phyloP scores from a whole-genome alignment of 169 alveolate genomes.

The Eimeria necatrix region DNA sequence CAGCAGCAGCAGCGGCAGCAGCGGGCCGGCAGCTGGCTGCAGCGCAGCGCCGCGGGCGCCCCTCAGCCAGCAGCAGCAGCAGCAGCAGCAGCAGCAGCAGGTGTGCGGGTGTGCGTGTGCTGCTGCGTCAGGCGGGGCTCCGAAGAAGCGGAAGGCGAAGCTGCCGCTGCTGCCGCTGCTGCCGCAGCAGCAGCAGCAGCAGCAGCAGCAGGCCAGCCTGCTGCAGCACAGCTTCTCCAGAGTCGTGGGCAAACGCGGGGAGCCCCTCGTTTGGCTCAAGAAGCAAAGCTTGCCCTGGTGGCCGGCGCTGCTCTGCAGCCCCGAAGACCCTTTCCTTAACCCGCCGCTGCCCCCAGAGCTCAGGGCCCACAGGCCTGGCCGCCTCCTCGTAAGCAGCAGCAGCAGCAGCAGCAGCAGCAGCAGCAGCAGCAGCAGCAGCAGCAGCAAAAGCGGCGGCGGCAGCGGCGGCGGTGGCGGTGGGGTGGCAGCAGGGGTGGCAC shows the following conservation, averaged over 20 bases:
- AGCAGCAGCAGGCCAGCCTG: no score
- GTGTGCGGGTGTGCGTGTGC: no score
- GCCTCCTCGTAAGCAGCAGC: background rate
- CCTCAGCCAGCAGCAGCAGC: no score
- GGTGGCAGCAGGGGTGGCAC: background rate
- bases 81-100: no score
- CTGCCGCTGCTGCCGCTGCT: slow-evolving; percentile 35
- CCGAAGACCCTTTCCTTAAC: slow-evolving; percentile 1
- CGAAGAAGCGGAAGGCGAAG: background rate
- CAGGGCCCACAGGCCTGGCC: background rate
- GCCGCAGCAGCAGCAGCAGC: no score
- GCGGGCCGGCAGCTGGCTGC: no score
- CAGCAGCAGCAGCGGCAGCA: no score
- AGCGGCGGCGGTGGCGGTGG: background rate
- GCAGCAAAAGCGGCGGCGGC: background rate
- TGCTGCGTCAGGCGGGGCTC: background rate
- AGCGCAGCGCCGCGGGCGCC: no score
- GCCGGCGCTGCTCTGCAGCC: slow-evolving; percentile 49
- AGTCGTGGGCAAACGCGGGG: slow-evolving; percentile 50
- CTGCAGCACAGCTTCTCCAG: slow-evolving; percentile 35
- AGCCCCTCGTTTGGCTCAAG: slow-evolving; percentile 30
- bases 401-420: background rate
- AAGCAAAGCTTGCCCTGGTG: slow-evolving; percentile 48
- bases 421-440: slow-evolving; percentile 54
- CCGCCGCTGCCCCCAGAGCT: slow-evolving; percentile 14